Percentiles rank a stretch among this genome's conserved stretches.
Evolutionary conservation across 2,329 filamentous ascomycete species (phyloP).

Genomic region (Microthyrium microscopicum): DNA sequence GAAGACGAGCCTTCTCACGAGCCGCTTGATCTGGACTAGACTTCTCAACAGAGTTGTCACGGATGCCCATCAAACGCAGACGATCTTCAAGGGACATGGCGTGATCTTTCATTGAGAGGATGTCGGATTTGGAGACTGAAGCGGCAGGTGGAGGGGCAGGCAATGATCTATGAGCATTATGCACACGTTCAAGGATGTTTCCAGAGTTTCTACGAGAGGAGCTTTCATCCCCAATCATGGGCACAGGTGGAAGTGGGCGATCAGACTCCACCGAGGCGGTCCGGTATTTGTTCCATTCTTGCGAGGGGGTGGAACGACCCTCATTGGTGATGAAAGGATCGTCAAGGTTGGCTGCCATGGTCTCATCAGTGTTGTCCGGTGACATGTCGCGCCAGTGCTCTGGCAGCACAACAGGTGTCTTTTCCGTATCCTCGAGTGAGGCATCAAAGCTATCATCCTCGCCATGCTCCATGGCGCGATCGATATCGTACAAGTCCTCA

Average conservation of each 20-base stretch:
- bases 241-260: slow-evolving; percentile 73
- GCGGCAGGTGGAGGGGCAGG: slow-evolving; percentile 56
- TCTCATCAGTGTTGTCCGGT: slow-evolving; percentile 42
- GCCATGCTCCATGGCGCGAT: slow-evolving; percentile 26
- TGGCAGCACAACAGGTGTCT: slow-evolving; percentile 92
- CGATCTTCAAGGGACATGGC: slow-evolving; percentile 78
- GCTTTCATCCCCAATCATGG: slow-evolving; percentile 39
- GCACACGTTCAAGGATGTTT: slow-evolving; percentile 52
- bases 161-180: slow-evolving; percentile 47
- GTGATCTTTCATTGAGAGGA: slow-evolving; percentile 55
- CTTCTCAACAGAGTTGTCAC: slow-evolving; percentile 25
- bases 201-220: slow-evolving; percentile 35
- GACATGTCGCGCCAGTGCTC: slow-evolving; percentile 84
- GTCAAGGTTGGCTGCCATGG: slow-evolving; percentile 37
- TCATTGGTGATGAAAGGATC: slow-evolving; percentile 39
- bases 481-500: slow-evolving; percentile 1
- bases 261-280: slow-evolving; percentile 36
- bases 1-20: slow-evolving; percentile 12
- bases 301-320: slow-evolving; percentile 41
- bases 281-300: slow-evolving; percentile 7
- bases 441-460: slow-evolving; percentile 87
- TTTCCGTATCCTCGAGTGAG: slow-evolving; percentile 86
- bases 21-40: slow-evolving; percentile 20
- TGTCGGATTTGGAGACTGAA: slow-evolving; percentile 56
- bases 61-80: slow-evolving; percentile 72